Conservation (phyloP, 1,139 yeast genomes). For the Candida labiduridarum region DNA sequence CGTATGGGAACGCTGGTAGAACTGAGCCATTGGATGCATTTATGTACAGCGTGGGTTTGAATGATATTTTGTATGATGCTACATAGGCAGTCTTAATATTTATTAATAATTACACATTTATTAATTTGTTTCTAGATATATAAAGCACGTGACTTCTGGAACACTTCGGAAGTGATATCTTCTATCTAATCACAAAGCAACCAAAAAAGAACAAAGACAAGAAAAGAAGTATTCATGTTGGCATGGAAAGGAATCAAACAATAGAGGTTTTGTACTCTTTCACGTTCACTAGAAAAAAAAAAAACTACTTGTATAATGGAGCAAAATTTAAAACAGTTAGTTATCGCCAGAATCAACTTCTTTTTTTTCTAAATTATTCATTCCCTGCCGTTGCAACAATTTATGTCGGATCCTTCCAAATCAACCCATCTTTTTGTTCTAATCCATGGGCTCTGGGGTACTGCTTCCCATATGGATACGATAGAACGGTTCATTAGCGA, state of each 20-base stretch:
- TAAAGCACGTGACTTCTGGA: slow-evolving; percentile 17
- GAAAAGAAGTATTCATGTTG: too few relatives aligned
- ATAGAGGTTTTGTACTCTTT: not conserved
- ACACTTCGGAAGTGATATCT: not conserved
- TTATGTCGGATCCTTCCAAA: slow-evolving; percentile 2
- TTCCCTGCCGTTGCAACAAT: too few relatives aligned
- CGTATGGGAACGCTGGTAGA: not conserved
- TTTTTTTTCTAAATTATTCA: not conserved
- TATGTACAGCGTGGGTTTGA: slow-evolving; percentile 25
- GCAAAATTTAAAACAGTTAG: too few relatives aligned
- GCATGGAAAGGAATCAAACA: too few relatives aligned
- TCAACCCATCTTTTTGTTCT: slow-evolving; percentile 69
- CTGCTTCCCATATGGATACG: slow-evolving; percentile 69
- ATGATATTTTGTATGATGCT: slow-evolving; percentile 23
- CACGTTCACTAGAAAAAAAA: not conserved
- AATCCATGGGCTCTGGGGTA: slow-evolving; percentile 92
- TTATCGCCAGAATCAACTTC: not conserved
- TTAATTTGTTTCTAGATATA: not conserved
- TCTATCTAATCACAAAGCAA: not conserved
- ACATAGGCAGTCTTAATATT: not conserved
- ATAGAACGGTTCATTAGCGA: slow-evolving; percentile 55
- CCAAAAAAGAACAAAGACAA: not conserved
- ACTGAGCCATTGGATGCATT: slow-evolving; percentile 20
- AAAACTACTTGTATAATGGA: not conserved
- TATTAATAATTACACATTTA: too few relatives aligned